These are phyloP conservation scores for Hymenochaete sp. DNA, from an alignment of 1,284 basidiomycete genomes.

Conservation along the genomic window DNA sequence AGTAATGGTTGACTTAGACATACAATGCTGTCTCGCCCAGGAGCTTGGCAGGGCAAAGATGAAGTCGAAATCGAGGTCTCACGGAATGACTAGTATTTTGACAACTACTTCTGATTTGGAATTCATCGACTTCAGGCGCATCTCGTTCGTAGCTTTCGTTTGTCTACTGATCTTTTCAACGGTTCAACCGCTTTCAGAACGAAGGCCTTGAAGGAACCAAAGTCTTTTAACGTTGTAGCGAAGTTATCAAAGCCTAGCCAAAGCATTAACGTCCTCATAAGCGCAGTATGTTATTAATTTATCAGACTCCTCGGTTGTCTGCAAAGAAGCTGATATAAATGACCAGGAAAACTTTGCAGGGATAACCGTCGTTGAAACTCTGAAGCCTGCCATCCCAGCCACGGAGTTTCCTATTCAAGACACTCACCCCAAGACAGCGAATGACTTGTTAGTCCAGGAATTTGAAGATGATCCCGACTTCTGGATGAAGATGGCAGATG, in stretches of 20 bases:
- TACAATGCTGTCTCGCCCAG: conserved; percentile 45
- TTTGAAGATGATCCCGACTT: conserved; percentile 58
- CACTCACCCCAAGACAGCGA: conserved; percentile 57
- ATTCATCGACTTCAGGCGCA: conserved; percentile 68
- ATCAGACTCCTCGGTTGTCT: not conserved
- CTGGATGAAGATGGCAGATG: conserved; percentile 49
- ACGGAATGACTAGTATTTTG: conserved; percentile 60
- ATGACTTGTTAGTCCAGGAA: conserved; percentile 58
- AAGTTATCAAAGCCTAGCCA: conserved; percentile 68
- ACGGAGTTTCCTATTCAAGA: conserved; percentile 53
- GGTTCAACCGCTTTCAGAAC: conserved; percentile 38
- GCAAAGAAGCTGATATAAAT: conserved; percentile 1
- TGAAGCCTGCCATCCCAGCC: conserved; percentile 48
- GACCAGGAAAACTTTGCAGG: conserved; percentile 63
- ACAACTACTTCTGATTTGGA: conserved; percentile 64
- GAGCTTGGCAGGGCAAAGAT: conserved; percentile 31
- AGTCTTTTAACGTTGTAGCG: conserved; percentile 48
- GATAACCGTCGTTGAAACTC: conserved; percentile 38
- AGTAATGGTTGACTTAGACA: conserved; percentile 49
- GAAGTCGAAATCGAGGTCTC: conserved; percentile 32
- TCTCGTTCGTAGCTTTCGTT: conserved; percentile 40
- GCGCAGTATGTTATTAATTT: conserved; percentile 42
- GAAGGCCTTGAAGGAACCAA: conserved; percentile 46
- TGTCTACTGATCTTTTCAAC: not conserved
- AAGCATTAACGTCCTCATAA: conserved; percentile 49